Evolutionary conservation across 306 rosid genomes (phyloP).

Genomic region (Acacia acuminata): DNA sequence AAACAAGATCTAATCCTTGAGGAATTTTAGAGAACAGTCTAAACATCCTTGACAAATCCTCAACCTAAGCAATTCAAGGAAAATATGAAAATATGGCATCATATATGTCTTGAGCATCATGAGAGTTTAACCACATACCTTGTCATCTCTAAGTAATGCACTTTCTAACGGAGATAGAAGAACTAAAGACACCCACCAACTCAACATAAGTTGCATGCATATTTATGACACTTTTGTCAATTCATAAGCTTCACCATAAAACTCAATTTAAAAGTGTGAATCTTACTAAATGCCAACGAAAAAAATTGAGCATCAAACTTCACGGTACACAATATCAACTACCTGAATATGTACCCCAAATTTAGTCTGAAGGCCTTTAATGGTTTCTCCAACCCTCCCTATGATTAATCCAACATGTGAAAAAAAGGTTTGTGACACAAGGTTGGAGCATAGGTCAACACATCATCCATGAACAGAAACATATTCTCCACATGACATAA

Average conservation of each 20-base stretch:
- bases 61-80: no score
- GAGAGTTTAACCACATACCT: no score
- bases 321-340: slow-evolving; percentile 50
- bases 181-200: no score
- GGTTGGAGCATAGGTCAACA: neutral
- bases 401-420: slow-evolving; percentile 93
- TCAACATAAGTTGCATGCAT: no score
- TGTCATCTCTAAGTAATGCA: no score
- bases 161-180: no score
- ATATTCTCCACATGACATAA: neutral
- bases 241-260: neutral
- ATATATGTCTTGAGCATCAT: no score
- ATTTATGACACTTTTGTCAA: no score
- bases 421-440: slow-evolving; percentile 2
- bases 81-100: no score
- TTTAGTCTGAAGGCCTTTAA: slow-evolving; percentile 85
- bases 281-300: neutral
- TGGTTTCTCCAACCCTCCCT: slow-evolving; percentile 97
- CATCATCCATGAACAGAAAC: neutral
- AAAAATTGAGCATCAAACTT: neutral
- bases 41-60: no score
- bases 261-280: neutral
- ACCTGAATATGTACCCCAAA: slow-evolving; percentile 99
- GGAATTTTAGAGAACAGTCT: no score
- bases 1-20: no score